Evolutionary conservation across 1,139 yeast genomes (phyloP).

Genomic region (Zygosaccharomyces pseudobailii): DNA sequence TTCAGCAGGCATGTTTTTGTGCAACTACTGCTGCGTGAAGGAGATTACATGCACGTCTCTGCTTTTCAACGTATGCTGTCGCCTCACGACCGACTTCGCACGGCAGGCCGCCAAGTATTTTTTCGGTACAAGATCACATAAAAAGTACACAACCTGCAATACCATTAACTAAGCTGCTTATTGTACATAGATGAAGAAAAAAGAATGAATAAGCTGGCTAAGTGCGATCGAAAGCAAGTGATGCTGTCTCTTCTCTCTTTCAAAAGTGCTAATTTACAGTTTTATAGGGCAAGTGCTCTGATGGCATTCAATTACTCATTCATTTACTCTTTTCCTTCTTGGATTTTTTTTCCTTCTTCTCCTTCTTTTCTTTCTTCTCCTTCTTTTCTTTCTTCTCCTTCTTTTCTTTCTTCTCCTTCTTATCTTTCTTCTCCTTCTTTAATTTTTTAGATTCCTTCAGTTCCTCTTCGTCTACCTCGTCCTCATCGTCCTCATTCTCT

Average conservation of each 20-base stretch:
- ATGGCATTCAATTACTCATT: neutral
- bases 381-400: constrained; percentile 44
- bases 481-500: constrained; percentile 38
- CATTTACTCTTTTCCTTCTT: constrained; percentile 34
- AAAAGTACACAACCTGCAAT: constrained; percentile 2
- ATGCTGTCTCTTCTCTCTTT: neutral
- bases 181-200: neutral
- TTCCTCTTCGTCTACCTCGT: constrained; percentile 34
- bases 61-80: too few species aligned
- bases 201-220: neutral
- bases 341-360: constrained; percentile 41
- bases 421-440: constrained; percentile 41
- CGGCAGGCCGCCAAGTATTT: neutral
- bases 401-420: constrained; percentile 44
- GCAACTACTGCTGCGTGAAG: neutral
- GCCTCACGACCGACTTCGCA: too few species aligned
- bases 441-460: constrained; percentile 39
- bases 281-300: neutral
- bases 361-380: constrained; percentile 45
- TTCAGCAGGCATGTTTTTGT: constrained; percentile 26
- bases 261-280: neutral
- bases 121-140: neutral
- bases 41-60: too few species aligned
- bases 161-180: constrained; percentile 4
- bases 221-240: neutral